These are phyloP conservation scores for Eruca vesicaria DNA, from an alignment of 441 rosid genomes.

Conservation along the genomic window DNA sequence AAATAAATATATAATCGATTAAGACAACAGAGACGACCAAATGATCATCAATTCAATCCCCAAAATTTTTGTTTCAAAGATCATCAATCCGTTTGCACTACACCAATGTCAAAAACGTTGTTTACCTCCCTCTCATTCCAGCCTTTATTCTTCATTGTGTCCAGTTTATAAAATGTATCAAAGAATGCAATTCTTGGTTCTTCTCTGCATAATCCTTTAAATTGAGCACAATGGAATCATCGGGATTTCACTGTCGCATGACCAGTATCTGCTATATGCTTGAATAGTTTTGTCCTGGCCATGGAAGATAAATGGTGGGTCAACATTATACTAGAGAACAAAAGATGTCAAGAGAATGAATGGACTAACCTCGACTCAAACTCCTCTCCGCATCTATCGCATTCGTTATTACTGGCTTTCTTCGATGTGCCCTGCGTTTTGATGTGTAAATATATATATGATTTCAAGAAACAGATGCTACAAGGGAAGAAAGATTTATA, in stretches of 20 bases:
- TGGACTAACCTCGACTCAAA: slow-evolving; percentile 72
- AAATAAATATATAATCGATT: too few species aligned
- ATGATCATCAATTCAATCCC: neutral
- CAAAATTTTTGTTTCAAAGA: neutral
- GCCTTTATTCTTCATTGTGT: neutral
- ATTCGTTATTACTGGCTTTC: slow-evolving; percentile 48
- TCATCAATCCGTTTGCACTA: neutral
- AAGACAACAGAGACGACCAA: too few species aligned
- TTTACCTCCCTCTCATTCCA: slow-evolving; percentile 1
- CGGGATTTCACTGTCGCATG: slow-evolving; percentile 64
- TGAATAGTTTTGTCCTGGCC: slow-evolving; percentile 73
- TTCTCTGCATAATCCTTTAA: slow-evolving; percentile 17
- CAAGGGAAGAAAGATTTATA: slow-evolving; percentile 25
- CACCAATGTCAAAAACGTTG: slow-evolving; percentile 4
- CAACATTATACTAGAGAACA: neutral
- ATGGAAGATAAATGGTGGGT: neutral
- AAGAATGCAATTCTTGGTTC: slow-evolving; percentile 24
- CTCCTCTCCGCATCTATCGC: slow-evolving; percentile 86
- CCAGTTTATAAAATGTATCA: slow-evolving; percentile 23
- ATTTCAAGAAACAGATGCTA: slow-evolving; percentile 5
- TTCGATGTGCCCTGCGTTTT: slow-evolving; percentile 57
- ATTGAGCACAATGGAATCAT: slow-evolving; percentile 30
- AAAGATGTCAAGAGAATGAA: neutral
- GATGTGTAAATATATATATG: neutral
- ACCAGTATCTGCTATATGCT: slow-evolving; percentile 78